A percentile compares a stretch with the other conserved stretches of the same genome.
phyloP scores from a whole-genome alignment of 2,329 filamentous ascomycete species.

The Fonsecaea nubica region DNA sequence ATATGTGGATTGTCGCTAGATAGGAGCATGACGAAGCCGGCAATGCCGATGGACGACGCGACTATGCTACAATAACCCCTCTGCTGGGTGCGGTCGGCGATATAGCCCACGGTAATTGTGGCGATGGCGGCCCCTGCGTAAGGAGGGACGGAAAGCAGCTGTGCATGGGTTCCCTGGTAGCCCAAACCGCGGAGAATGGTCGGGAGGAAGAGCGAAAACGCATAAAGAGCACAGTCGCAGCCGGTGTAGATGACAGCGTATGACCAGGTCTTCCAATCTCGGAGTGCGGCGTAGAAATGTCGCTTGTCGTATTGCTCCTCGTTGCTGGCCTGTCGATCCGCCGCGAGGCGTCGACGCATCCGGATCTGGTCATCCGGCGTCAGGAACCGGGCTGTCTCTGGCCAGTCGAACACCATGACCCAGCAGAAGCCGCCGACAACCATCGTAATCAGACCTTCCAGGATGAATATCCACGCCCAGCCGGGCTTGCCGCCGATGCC shows the following conservation, averaged over 20 bases:
- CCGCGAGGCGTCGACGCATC: slow-evolving; percentile 46
- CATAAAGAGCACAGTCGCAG: slow-evolving; percentile 63
- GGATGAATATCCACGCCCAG: slow-evolving; percentile 56
- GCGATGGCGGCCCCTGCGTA: slow-evolving; percentile 66
- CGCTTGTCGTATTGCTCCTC: slow-evolving; percentile 51
- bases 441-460: slow-evolving; percentile 39
- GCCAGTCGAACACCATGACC: slow-evolving; percentile 58
- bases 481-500: slow-evolving; percentile 47
- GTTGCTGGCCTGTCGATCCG: slow-evolving; percentile 54
- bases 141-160: slow-evolving; percentile 71
- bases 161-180: slow-evolving; percentile 63
- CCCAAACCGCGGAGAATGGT: slow-evolving; percentile 62
- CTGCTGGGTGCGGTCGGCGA: slow-evolving; percentile 61
- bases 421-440: slow-evolving; percentile 51
- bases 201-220: slow-evolving; percentile 66
- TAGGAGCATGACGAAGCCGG: slow-evolving; percentile 81
- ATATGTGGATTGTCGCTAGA: slow-evolving; percentile 35
- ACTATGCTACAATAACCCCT: slow-evolving; percentile 76
- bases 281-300: slow-evolving; percentile 57
- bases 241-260: slow-evolving; percentile 56
- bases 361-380: slow-evolving; percentile 50
- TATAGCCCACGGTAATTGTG: slow-evolving; percentile 61
- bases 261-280: slow-evolving; percentile 59
- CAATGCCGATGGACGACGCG: slow-evolving; percentile 71
- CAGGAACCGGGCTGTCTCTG: slow-evolving; percentile 57